Evolutionary conservation across 1,284 basidiomycete genomes (phyloP), one percentile per base, ranked within the genome.

Genomic region (Ceratobasidium sp.): DNA sequence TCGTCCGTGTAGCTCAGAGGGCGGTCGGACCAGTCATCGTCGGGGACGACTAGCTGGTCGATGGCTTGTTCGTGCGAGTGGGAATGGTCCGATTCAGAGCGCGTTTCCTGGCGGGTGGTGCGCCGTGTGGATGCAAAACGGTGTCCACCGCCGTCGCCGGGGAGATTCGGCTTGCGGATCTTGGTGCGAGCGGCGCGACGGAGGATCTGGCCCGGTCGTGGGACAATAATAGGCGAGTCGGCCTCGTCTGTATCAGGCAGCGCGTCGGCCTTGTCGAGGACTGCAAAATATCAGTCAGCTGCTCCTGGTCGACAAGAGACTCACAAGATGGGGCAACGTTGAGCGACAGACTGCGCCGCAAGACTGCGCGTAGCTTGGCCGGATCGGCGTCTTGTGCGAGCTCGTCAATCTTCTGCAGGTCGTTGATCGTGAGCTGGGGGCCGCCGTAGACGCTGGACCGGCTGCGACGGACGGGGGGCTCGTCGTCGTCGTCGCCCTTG

Each of bases 371-470:
- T 74, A 98, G 85, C 77, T 87, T 88, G 52, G 89, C 86, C 22
- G 94, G 92, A 80, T 97, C 94, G 1, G 92, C 91, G 78, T 94
- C 90, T 79, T 97, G 93, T 50, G 95, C 94, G 22, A 98, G 82
- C 77, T 92, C 86, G 78, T 99, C 96, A 71, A 99, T 82, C 78
- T 88, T 90, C 79, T 98, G 96, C 34, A 98, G 82, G 79, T 98
- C 96, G 74, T 83, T 88, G 77, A 98, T 92, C 17, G 94, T 96
- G 65, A 98, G 82, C 78, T 93, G 86, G 75, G 91, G 86, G 0
- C 85, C 85, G 55, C 82, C 80, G 76, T 87, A 86, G 64, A 88
- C 82, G 75, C 87, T 87, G 71, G 84, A 85, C 64, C 88, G 84
- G 76, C 87, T 89, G 68, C 88, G 81, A 65, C 85, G 84, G 43